Evolutionary conservation across 768 basidiomycete genomes (phyloP).

Genomic region (Cyclocybe aegerita): DNA sequence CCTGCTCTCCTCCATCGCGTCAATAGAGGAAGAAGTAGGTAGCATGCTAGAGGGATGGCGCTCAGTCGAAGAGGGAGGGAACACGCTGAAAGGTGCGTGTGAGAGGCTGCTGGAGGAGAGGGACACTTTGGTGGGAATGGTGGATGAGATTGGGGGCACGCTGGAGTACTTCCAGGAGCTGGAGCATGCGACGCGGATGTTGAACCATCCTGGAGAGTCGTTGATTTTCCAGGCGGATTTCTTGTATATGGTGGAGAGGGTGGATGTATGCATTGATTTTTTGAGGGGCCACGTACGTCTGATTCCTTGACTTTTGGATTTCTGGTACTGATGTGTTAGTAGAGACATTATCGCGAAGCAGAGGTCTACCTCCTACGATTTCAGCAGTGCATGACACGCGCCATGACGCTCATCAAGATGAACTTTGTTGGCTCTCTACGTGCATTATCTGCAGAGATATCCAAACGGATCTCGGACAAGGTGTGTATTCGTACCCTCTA

Average conservation of each 20-base stretch:
- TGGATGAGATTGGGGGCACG: slow-evolving; percentile 78
- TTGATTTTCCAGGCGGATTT: slow-evolving; percentile 91
- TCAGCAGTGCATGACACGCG: slow-evolving; percentile 96
- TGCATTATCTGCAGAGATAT: slow-evolving; percentile 76
- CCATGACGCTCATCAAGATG: slow-evolving; percentile 98
- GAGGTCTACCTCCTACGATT: slow-evolving; percentile 95
- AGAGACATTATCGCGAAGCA: slow-evolving; percentile 92
- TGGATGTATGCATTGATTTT: slow-evolving; percentile 93
- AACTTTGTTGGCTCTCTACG: slow-evolving; percentile 87
- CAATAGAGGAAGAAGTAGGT: slow-evolving; percentile 71
- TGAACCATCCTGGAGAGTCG: slow-evolving; percentile 91
- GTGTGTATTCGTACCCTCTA: slow-evolving; percentile 30
- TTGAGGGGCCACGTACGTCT: slow-evolving; percentile 77
- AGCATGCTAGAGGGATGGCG: slow-evolving; percentile 84
- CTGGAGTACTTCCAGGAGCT: slow-evolving; percentile 95
- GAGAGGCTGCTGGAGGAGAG: slow-evolving; percentile 88
- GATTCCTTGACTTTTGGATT: neutral
- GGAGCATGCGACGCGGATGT: slow-evolving; percentile 88
- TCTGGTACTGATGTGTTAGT: slow-evolving; percentile 3
- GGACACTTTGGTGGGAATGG: slow-evolving; percentile 72
- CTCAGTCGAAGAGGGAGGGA: slow-evolving; percentile 91
- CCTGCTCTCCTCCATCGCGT: slow-evolving; percentile 69
- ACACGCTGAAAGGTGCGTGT: slow-evolving; percentile 87
- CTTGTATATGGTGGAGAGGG: slow-evolving; percentile 92
- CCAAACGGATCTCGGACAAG: slow-evolving; percentile 73